A percentile compares a stretch with the other conserved stretches of the same genome.
phyloP scores from a whole-genome alignment of 2,329 filamentous ascomycete genomes.

The Phaeoacremonium minimum region DNA sequence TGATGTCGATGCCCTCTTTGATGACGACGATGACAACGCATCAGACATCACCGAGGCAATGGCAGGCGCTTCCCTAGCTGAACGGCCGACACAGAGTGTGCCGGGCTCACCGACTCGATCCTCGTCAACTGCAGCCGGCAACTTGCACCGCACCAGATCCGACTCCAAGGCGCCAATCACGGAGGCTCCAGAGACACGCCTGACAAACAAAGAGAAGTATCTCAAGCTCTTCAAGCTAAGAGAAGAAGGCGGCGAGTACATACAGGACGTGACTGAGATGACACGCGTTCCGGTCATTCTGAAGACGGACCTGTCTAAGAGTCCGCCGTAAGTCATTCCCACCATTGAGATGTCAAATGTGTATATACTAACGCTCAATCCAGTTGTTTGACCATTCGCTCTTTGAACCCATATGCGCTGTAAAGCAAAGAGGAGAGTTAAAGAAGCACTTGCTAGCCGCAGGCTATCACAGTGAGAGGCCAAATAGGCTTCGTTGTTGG shows the following conservation, averaged over 20 bases:
- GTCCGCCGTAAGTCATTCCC: conserved; percentile 80
- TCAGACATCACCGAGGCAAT: conserved; percentile 89
- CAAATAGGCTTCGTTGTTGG: no score
- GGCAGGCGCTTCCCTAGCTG: conserved; percentile 82
- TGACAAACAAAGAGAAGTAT: conserved; percentile 96
- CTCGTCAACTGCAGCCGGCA: conserved; percentile 58
- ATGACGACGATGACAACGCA: conserved; percentile 83
- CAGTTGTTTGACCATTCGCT: conserved; percentile 80
- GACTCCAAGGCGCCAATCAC: conserved; percentile 82
- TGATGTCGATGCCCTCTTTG: conserved; percentile 92
- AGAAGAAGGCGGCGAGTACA: conserved; percentile 91
- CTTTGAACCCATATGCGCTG: conserved; percentile 73
- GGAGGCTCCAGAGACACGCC: conserved; percentile 72
- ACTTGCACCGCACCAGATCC: conserved; percentile 82
- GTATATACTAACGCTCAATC: conserved; percentile 29
- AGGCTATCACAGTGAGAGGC: no score
- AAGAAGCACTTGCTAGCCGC: no score
- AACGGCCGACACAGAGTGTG: conserved; percentile 92
- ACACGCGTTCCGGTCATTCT: conserved; percentile 94
- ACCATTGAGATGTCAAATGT: not conserved
- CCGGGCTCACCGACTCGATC: conserved; percentile 85
- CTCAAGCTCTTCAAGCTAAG: conserved; percentile 82
- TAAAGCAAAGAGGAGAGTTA: conserved; percentile 18
- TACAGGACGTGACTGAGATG: conserved; percentile 98
- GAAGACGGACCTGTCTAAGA: conserved; percentile 98